Base-by-base conservation (phyloP, 352 stramenopile genomes). In the Phytophthora meadii region DNA sequence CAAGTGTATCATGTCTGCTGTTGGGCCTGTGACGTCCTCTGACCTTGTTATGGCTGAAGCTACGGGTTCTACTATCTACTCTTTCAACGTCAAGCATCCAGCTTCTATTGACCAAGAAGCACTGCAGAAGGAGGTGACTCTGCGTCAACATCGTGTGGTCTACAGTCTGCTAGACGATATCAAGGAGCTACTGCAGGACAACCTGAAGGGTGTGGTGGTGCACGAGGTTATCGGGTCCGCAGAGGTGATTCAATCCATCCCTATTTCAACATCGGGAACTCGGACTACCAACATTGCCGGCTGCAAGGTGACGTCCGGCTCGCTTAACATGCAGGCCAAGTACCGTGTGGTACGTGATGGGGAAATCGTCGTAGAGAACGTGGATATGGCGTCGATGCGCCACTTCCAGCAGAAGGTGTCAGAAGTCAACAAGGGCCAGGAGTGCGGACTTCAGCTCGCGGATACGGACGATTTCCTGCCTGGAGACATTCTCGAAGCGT, bases 391-490 rank as follows among this genome's bases (percentile, higher is more conserved):
- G 68, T 90, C 90, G 36, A 94, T 98, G 78, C 82, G 81, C 22
- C 87, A 96, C 65, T 97, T 97, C 71, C 95, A 98, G 70, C 89
- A 97, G 42, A 95, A 98, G 68, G 94, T 98, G 3, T 81, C 91
- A 17, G 81, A 97, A 67, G 91, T 98, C 12, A 88, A 77, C 47
- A 92, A 97, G 69, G 98, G 97, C 51, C 92, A 98, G 63, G 98
- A 99, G 74, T 99, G 98, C 72, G 98, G 98, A 54, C 96, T 99
- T 64, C 92, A 97, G 64, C 84, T 99, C 40, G 85, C 89, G 24
- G 98, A 91, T 61, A 84, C 81, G 42, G 69, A 98, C 78, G 87
- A 96, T 9, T 99, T 99, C 77, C 56, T 97, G 80, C 76, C 87
- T 37, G 97, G 93, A 37, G 97, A 99, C 76, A 65, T 98, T 19